Base-by-base conservation (phyloP, 352 stramenopile species). In the Thalassiosira hispida region DNA sequence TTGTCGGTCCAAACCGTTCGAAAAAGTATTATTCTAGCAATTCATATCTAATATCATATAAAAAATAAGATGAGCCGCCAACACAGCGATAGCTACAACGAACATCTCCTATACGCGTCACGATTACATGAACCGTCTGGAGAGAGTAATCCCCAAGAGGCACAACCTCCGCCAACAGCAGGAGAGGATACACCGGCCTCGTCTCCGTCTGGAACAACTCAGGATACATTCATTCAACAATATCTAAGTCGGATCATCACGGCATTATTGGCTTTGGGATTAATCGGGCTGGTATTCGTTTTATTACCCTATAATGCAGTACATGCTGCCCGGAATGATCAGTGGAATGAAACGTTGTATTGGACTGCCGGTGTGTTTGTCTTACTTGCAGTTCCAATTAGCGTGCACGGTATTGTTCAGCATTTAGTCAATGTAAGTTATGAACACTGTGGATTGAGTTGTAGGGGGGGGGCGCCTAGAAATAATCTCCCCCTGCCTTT, bases 301-400 rank as follows among this genome's bases (percentile, higher is more conserved):
- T 22, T 80, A 7, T 44, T 80, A 5, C 72, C 72, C 6, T 65
- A 62, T 31, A 62, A 69, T 25, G 72, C 72, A 2, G 64, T 80
- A 1, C 27, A 72, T 53, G 65, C 61, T 0, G 62, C 61, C 22
- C 57, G 61, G 62, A 46, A 69, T n/a, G 59, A 65, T 20, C 44
- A 63, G 22, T 73, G 60, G 20, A 64, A 73, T 29, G 38, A 69
- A 18, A 73, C 64, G 8, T 42, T 81, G 18, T 81, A 81, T 60
- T 71, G 66, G 44, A 61, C 62, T 16, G 66, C 66, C 1, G 70
- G 70, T 11, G 53, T 23, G 1, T 92, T 91, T 65, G 82, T 92
- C 6, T 61, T 90, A 31, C 49, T 91, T 60, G 85, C 83, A 3
- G 71, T 91, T 35, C 86, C 86, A 16, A 83, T 91, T 20, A 83